Evolutionary conservation across 2,329 filamentous ascomycete species (phyloP), one percentile per base, ranked within the genome.

Genomic region (Cladorrhinum sp.): DNA sequence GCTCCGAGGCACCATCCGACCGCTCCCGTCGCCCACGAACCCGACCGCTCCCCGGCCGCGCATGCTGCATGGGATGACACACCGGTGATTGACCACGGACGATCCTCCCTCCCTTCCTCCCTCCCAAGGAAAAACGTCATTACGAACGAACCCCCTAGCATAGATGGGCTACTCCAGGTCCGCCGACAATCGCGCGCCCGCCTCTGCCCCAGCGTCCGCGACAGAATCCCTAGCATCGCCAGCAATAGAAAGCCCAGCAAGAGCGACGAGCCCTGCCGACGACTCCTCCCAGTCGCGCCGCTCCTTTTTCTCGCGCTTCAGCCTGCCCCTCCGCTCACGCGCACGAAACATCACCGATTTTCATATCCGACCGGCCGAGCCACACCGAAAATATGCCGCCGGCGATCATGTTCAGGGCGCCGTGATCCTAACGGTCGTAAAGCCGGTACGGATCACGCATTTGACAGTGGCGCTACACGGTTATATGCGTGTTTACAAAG

Each of bases 401-500:
- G 90, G 90, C 63, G 90, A 94, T 70, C 78, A 86, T 66, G 88
- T 95, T 52, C 84, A 82, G 61, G 91, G 91, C 58, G 84, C 84
- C 65, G 89, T 94, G 53, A 80, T 91, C 63, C 77, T 94, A 68
- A 88, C 86, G 60, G 83, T 92, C 36, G 78, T 89, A 68, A 92
- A 92, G 73, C 87, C 90, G 18, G 76, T 92, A 64, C 83, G 89
- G 67, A 85, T 95, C 69, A 94, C 91, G 7, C 91, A 95, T 76
- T 80, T 95, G 54, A 90, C 89, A 10, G 88, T 94, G 64, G 85
- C 86, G 62, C 77, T 95, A 58, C 89, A 92, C 72, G 91, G 91
- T 63, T 92, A 87, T 73, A 89, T 91, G 59, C 87, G 90, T 70
- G 89, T 93, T 52, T 91, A 86, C 77, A 92, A 90, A 75, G 88